These are phyloP conservation scores for Cladosporium colombiae DNA, from an alignment of 2,329 filamentous ascomycete species.

Conservation along the genomic window DNA sequence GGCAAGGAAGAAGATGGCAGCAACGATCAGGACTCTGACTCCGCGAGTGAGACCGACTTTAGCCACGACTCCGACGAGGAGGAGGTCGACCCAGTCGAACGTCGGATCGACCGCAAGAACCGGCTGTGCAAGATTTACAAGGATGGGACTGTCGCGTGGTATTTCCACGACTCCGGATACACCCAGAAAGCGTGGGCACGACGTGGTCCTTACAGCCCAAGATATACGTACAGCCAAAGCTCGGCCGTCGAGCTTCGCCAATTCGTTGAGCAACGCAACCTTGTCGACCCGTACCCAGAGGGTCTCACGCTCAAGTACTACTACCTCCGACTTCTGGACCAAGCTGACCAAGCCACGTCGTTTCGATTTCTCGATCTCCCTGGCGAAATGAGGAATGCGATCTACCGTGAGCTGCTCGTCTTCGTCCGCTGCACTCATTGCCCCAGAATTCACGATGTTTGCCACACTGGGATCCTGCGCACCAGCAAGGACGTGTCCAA, in stretches of 20 bases:
- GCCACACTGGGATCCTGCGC: constrained; percentile 21
- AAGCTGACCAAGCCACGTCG: constrained; percentile 18
- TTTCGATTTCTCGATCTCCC: constrained; percentile 31
- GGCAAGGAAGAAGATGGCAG: too few species aligned
- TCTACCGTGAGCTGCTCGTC: constrained; percentile 27
- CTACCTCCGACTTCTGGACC: constrained; percentile 24
- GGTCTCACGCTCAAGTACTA: constrained; percentile 26
- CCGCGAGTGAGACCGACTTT: too few species aligned
- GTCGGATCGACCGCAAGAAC: too few species aligned
- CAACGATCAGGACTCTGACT: too few species aligned
- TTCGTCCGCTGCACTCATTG: background rate
- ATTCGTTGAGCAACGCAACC: constrained; percentile 23
- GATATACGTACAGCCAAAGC: constrained; percentile 18
- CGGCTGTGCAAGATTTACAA: too few species aligned
- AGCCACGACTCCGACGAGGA: too few species aligned
- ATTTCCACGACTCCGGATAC: too few species aligned
- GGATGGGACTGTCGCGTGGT: too few species aligned
- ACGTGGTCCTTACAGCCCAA: background rate
- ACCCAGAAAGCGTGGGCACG: too few species aligned
- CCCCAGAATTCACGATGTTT: background rate
- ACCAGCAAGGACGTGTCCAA: constrained; percentile 26
- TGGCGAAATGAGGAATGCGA: constrained; percentile 27
- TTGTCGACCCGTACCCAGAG: constrained; percentile 25
- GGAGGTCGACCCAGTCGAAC: too few species aligned
- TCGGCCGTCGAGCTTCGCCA: constrained; percentile 21